These are phyloP conservation scores for Mycosphaerelloides madeirae DNA, from an alignment of 2,329 filamentous ascomycete species.

Conservation along the genomic window DNA sequence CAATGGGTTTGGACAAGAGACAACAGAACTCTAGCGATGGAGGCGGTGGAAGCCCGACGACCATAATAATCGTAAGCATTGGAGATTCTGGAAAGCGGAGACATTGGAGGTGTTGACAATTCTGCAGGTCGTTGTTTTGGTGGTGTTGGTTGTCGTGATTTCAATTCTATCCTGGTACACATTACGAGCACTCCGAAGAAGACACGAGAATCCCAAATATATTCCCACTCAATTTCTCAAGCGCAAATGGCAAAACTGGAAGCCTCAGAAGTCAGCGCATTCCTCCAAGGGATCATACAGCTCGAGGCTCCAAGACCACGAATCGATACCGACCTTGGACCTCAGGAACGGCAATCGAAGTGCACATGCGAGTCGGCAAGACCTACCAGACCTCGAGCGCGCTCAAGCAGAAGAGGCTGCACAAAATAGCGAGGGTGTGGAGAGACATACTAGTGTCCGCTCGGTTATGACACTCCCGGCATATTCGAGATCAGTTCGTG, in stretches of 20 bases:
- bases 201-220: constrained; percentile 27
- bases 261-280: constrained; percentile 16
- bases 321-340: constrained; percentile 23
- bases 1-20: too few relatives aligned
- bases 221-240: constrained; percentile 32
- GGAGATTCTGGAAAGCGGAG: too few relatives aligned
- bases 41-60: too few relatives aligned
- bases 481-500: constrained; percentile 68
- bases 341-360: constrained; percentile 22
- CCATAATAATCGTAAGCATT: too few relatives aligned
- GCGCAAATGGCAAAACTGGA: constrained; percentile 31
- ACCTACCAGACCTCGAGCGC: constrained; percentile 23
- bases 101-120: too few relatives aligned
- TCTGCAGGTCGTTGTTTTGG: constrained; percentile 13
- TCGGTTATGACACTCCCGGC: constrained; percentile 92
- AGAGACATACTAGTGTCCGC: constrained; percentile 78
- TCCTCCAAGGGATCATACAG: constrained; percentile 28
- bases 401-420: constrained; percentile 20
- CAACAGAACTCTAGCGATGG: too few relatives aligned
- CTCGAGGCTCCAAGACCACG: constrained; percentile 25
- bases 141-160: constrained; percentile 10
- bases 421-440: constrained; percentile 47
- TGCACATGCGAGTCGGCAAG: constrained; percentile 19
- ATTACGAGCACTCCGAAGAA: constrained; percentile 15
- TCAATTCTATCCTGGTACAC: constrained; percentile 3